Conservation (phyloP, 306 rosid genomes). For the Amphicarpaea edgeworthii region DNA sequence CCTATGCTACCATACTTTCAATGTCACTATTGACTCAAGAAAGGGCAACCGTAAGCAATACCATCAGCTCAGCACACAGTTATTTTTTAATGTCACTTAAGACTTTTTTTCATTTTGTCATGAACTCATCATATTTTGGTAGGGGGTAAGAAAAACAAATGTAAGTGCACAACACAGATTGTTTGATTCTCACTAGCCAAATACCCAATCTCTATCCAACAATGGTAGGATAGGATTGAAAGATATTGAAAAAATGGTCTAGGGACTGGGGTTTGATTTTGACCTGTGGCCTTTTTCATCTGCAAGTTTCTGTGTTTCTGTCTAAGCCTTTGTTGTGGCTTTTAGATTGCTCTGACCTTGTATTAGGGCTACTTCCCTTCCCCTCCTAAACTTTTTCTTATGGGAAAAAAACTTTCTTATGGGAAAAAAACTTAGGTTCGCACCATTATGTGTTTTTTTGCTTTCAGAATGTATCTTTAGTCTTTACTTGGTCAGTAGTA, state of each 20-base stretch:
- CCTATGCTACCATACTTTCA: conserved; percentile 1
- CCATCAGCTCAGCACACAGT: conserved; percentile 4
- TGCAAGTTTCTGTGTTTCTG: not conserved
- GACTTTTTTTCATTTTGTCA: not conserved
- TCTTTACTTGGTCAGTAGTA: conserved; percentile 7
- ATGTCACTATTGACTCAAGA: not conserved
- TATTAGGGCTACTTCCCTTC: not conserved
- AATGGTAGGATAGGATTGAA: not conserved
- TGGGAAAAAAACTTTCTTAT: not conserved
- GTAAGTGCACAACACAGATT: not conserved
- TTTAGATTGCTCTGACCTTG: conserved; percentile 32
- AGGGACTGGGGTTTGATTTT: not conserved
- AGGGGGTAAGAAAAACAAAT: conserved; percentile 16
- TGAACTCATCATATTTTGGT: conserved; percentile 1
- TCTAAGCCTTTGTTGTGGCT: not conserved
- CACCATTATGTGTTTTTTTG: conserved; percentile 7
- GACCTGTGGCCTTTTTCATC: not conserved
- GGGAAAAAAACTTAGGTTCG: not conserved
- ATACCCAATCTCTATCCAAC: not conserved
- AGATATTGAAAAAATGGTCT: not conserved
- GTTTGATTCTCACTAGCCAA: conserved; percentile 20
- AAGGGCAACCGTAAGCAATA: conserved; percentile 4
- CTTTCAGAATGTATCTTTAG: conserved; percentile 31
- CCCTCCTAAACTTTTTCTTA: not conserved
- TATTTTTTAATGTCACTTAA: conserved; percentile 31